Percentiles rank a stretch among this genome's conserved stretches.
Evolutionary conservation across 164 flowering plant species (phyloP).

Genomic region (Saururus chinensis): DNA sequence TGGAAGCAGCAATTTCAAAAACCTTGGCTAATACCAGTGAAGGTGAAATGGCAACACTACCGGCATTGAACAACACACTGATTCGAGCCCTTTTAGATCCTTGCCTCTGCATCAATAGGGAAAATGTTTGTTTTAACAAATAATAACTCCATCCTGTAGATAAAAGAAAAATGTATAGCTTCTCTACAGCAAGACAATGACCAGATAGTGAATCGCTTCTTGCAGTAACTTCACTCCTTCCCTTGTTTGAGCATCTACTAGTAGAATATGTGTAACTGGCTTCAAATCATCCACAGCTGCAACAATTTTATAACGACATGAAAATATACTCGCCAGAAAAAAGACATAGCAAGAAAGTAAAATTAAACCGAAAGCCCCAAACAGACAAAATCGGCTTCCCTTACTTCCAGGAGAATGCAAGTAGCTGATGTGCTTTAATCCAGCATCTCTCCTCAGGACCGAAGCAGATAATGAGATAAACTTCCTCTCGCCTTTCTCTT

Average conservation of each 20-base stretch:
- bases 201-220: slow-evolving; percentile 86
- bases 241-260: slow-evolving; percentile 53
- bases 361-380: neutral
- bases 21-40: slow-evolving; percentile 44
- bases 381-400: slow-evolving; percentile 8
- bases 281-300: slow-evolving; percentile 83
- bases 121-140: neutral
- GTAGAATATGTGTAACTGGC: slow-evolving; percentile 88
- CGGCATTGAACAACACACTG: slow-evolving; percentile 53
- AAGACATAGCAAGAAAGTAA: neutral
- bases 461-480: slow-evolving; percentile 52
- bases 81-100: slow-evolving; percentile 67
- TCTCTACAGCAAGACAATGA: slow-evolving; percentile 16
- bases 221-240: slow-evolving; percentile 72
- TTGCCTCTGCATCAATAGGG: slow-evolving; percentile 36
- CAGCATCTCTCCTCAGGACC: slow-evolving; percentile 39
- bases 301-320: slow-evolving; percentile 2
- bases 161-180: neutral
- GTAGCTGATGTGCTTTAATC: slow-evolving; percentile 53
- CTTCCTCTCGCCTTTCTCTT: slow-evolving; percentile 54
- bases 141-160: neutral
- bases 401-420: slow-evolving; percentile 88
- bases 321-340: neutral
- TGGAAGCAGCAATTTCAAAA: slow-evolving; percentile 50
- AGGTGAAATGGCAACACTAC: slow-evolving; percentile 23